Conservation (phyloP, 1,139 yeast species). For the Pichia sp. region DNA sequence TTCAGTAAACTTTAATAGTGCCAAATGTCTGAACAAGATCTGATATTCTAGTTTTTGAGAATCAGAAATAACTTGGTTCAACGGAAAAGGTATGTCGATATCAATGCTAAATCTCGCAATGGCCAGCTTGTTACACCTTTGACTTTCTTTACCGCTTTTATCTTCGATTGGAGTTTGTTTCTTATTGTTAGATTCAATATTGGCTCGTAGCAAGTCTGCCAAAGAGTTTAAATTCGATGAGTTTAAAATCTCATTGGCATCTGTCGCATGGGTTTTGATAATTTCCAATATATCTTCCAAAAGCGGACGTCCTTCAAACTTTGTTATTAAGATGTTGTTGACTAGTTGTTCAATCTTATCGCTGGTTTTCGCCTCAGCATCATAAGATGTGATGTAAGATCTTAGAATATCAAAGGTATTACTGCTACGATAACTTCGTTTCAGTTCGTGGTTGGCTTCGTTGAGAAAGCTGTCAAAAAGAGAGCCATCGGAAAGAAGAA, state of each 20-base stretch:
- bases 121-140: slow-evolving; percentile 27
- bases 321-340: slow-evolving; percentile 12
- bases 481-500: slow-evolving; percentile 47
- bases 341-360: slow-evolving; percentile 11
- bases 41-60: slow-evolving; percentile 75
- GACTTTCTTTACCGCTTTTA: slow-evolving; percentile 11
- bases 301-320: slow-evolving; percentile 14
- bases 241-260: slow-evolving; percentile 44
- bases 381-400: slow-evolving; percentile 12
- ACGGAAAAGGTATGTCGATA: slow-evolving; percentile 73
- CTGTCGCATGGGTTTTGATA: slow-evolving; percentile 55
- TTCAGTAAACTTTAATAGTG: slow-evolving; percentile 55
- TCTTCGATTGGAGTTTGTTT: neutral
- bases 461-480: slow-evolving; percentile 38
- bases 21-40: slow-evolving; percentile 63
- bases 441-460: slow-evolving; percentile 32
- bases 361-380: slow-evolving; percentile 3
- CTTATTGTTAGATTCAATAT: slow-evolving; percentile 15
- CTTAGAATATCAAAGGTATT: slow-evolving; percentile 31
- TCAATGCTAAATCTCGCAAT: slow-evolving; percentile 59
- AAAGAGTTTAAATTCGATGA: slow-evolving; percentile 33
- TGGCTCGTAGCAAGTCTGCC: slow-evolving; percentile 31
- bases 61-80: slow-evolving; percentile 64
- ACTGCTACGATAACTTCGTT: slow-evolving; percentile 29
- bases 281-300: slow-evolving; percentile 53